phyloP scores from a whole-genome alignment of 2,329 filamentous ascomycete genomes.

The Aspergillus sp. region DNA sequence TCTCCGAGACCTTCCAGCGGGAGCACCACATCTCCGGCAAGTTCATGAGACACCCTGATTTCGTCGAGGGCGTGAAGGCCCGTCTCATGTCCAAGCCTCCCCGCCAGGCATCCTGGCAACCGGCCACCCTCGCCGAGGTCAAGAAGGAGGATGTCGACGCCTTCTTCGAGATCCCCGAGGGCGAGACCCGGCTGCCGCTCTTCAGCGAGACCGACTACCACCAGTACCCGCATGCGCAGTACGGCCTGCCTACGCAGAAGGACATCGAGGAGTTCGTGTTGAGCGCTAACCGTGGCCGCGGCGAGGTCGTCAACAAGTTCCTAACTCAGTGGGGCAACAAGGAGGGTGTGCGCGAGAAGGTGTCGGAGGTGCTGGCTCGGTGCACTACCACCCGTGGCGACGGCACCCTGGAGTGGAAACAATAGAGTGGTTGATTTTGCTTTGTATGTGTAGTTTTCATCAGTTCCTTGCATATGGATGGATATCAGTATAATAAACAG shows the following conservation, averaged over 20 bases:
- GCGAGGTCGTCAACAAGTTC: conserved; percentile 64
- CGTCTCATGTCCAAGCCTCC: conserved; percentile 71
- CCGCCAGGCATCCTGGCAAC: conserved; percentile 71
- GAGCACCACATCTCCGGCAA: conserved; percentile 80
- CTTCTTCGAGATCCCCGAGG: conserved; percentile 64
- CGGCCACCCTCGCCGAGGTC: conserved; percentile 69
- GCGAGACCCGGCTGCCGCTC: conserved; percentile 55
- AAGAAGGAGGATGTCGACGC: conserved; percentile 56
- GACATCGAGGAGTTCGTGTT: conserved; percentile 48
- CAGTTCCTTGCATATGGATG: background rate
- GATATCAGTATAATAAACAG: background rate
- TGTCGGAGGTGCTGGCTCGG: conserved; percentile 65
- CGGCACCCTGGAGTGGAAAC: conserved; percentile 28
- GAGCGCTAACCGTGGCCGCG: conserved; percentile 46
- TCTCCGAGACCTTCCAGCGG: conserved; percentile 78
- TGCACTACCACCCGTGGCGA: conserved; percentile 55
- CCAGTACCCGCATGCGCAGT: conserved; percentile 68
- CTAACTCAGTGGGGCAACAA: conserved; percentile 60
- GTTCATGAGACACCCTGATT: conserved; percentile 92
- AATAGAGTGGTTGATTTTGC: background rate
- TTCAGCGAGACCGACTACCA: conserved; percentile 62
- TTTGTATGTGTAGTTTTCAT: background rate
- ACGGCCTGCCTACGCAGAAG: conserved; percentile 72
- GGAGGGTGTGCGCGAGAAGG: conserved; percentile 68
- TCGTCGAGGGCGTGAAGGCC: conserved; percentile 85